Conservation (phyloP, 2,329 filamentous ascomycete species). For the Botrytis galanthina region DNA sequence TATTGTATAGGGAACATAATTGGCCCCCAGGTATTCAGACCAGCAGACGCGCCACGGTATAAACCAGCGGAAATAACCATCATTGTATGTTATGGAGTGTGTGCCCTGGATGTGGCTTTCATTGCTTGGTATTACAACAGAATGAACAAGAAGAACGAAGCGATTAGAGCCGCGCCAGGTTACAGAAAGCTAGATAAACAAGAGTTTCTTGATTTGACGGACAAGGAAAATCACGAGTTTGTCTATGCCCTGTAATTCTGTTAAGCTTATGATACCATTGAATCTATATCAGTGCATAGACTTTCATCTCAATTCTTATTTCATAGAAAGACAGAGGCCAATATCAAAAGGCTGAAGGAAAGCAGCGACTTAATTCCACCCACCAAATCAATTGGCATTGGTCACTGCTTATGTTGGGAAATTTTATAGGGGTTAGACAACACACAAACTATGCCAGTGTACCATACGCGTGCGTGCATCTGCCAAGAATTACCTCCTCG, state of each 20-base stretch:
- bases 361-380: not conserved
- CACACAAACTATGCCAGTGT: not conserved
- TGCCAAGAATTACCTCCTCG: not conserved
- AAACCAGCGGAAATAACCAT: conserved; percentile 45
- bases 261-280: not conserved
- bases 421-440: not conserved
- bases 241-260: conserved; percentile 34
- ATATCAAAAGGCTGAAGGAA: not conserved
- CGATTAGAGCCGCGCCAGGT: conserved; percentile 27
- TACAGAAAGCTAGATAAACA: conserved; percentile 36
- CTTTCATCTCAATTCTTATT: not conserved
- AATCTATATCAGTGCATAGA: not conserved
- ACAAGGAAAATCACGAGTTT: conserved; percentile 38
- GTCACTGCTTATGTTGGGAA: not conserved
- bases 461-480: not conserved
- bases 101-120: conserved; percentile 29
- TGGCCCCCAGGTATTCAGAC: conserved; percentile 42
- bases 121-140: conserved; percentile 33
- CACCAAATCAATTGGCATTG: not conserved
- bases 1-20: conserved; percentile 56
- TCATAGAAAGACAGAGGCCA: not conserved
- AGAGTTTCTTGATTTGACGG: conserved; percentile 38
- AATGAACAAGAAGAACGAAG: conserved; percentile 34
- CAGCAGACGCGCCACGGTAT: conserved; percentile 48
- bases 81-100: conserved; percentile 39